phyloP scores from a whole-genome alignment of 2,329 filamentous ascomycete genomes.

The Aureobasidium sp. region DNA sequence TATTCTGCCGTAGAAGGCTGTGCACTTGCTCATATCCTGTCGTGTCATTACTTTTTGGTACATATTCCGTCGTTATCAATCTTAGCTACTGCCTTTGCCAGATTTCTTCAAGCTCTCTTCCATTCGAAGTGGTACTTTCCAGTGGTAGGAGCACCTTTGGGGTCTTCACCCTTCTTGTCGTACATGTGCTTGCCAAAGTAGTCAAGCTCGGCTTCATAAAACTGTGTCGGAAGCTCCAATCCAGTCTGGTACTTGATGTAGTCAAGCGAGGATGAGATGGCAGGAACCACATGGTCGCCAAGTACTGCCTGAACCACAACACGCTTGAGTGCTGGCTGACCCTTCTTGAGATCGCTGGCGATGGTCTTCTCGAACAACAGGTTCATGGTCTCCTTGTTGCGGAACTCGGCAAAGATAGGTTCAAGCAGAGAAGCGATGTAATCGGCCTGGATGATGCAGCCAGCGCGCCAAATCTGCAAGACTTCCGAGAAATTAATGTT shows the following conservation, averaged over 20 bases:
- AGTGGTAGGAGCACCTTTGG: conserved; percentile 45
- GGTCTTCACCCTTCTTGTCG: conserved; percentile 49
- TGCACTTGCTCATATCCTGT: neutral
- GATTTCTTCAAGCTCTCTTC: conserved; percentile 36
- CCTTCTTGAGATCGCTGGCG: conserved; percentile 47
- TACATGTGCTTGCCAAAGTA: conserved; percentile 64
- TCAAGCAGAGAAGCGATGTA: conserved; percentile 56
- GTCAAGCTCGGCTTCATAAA: conserved; percentile 65
- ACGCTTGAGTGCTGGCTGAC: conserved; percentile 47
- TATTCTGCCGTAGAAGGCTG: too few species aligned
- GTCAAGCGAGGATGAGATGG: conserved; percentile 56
- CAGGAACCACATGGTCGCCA: conserved; percentile 54
- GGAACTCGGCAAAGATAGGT: conserved; percentile 33
- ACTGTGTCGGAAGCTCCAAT: conserved; percentile 56
- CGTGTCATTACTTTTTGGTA: conserved; percentile 7
- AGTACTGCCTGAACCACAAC: conserved; percentile 50
- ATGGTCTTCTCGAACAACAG: conserved; percentile 43
- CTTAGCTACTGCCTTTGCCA: neutral
- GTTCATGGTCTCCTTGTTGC: conserved; percentile 37
- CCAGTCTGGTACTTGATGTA: conserved; percentile 59
- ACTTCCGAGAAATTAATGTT: conserved; percentile 46
- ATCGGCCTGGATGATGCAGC: conserved; percentile 65
- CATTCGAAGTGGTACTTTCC: conserved; percentile 60
- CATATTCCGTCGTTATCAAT: neutral
- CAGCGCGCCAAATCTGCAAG: conserved; percentile 59